Percentiles rank a stretch among this genome's conserved stretches.
Evolutionary conservation across 148 eudicot species (phyloP).

Genomic region (Limonium bicolor): DNA sequence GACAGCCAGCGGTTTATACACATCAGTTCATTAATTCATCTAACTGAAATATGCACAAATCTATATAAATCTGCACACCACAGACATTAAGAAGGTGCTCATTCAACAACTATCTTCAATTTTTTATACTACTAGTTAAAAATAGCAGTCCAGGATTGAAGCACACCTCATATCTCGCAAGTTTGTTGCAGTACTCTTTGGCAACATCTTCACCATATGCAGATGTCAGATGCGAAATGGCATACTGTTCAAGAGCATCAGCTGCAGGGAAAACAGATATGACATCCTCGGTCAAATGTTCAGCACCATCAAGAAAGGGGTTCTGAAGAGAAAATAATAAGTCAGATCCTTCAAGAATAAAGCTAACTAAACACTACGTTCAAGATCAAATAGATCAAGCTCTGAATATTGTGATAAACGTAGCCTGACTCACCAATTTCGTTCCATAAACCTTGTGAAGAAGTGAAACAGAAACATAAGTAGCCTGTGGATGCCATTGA

Average conservation of each 20-base stretch:
- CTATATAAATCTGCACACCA: no score
- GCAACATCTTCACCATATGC: conserved; percentile 60
- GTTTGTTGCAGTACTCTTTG: conserved; percentile 47
- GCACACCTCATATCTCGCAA: conserved; percentile 66
- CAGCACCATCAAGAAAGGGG: conserved; percentile 70
- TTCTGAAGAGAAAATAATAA: conserved; percentile 31
- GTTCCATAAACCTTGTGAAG: conserved; percentile 79
- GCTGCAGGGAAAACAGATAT: conserved; percentile 92
- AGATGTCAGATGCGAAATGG: conserved; percentile 39
- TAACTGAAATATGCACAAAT: no score
- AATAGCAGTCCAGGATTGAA: conserved; percentile 2
- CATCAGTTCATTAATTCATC: no score
- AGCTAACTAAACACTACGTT: neutral
- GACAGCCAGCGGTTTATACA: no score
- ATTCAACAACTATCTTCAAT: no score
- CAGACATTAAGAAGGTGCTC: no score
- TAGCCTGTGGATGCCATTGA: conserved; percentile 57
- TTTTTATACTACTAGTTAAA: no score
- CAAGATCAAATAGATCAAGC: no score
- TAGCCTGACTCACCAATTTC: conserved; percentile 49
- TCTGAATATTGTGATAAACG: no score
- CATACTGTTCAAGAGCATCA: conserved; percentile 71
- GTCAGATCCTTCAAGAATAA: conserved; percentile 10
- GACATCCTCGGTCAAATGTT: conserved; percentile 93
- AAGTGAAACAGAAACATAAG: conserved; percentile 68